phyloP scores from a whole-genome alignment of 306 rosid genomes.

The Pterocarpus santalinus region DNA sequence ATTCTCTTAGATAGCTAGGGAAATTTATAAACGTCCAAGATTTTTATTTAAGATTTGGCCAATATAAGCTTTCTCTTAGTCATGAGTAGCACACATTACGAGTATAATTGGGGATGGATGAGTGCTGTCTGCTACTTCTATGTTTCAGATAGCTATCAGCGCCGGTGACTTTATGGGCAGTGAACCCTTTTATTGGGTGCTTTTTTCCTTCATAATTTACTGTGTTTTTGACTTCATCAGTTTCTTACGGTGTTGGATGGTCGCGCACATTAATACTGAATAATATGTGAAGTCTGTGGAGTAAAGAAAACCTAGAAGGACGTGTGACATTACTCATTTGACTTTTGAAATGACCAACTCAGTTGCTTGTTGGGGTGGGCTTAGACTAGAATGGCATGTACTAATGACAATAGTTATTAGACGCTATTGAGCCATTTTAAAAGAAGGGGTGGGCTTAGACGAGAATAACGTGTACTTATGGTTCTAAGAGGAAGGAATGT shows the following conservation, averaged over 20 bases:
- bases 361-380: neutral
- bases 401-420: neutral
- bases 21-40: neutral
- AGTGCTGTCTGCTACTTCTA: conserved; percentile 21
- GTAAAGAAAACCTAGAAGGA: neutral
- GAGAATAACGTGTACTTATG: conserved; percentile 19
- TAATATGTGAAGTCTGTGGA: neutral
- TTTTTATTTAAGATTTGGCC: neutral
- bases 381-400: too few relatives aligned
- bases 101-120: neutral
- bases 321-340: neutral
- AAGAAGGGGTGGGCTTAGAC: neutral
- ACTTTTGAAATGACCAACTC: neutral
- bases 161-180: conserved; percentile 1
- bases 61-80: neutral
- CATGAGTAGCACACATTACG: neutral
- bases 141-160: neutral
- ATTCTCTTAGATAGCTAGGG: neutral
- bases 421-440: neutral
- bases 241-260: neutral
- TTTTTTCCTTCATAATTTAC: neutral
- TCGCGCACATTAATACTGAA: neutral
- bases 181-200: neutral
- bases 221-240: neutral
- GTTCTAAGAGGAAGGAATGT: neutral